Evolutionary conservation across 2,329 filamentous ascomycete species (phyloP).

Genomic region (Aspergillus pseudoterreus): DNA sequence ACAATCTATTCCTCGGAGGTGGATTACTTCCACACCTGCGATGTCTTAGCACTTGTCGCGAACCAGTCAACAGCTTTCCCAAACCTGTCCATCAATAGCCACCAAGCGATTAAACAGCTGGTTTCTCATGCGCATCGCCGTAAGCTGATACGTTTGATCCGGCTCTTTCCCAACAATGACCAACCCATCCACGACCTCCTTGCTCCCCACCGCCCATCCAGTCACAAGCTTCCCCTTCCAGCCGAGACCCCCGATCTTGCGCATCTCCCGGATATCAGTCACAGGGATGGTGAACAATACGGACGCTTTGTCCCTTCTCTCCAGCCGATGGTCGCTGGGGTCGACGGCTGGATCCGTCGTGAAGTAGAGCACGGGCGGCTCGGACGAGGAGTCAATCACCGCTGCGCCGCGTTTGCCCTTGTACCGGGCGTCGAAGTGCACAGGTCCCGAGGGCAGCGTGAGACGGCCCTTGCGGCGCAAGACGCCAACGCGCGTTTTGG

Average conservation of each 20-base stretch:
- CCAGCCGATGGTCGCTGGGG: conserved; percentile 46
- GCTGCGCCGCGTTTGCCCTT: conserved; percentile 68
- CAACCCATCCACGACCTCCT: conserved; percentile 72
- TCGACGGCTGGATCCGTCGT: conserved; percentile 40
- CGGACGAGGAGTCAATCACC: conserved; percentile 53
- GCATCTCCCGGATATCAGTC: conserved; percentile 67
- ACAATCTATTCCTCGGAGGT: too few relatives aligned
- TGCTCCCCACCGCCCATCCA: conserved; percentile 66
- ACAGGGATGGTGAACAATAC: conserved; percentile 69
- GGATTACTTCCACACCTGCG: conserved; percentile 22
- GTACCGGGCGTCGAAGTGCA: conserved; percentile 71
- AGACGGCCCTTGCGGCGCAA: conserved; percentile 48
- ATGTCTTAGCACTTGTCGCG: conserved; percentile 15
- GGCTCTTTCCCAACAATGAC: conserved; percentile 56
- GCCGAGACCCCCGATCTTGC: conserved; percentile 74
- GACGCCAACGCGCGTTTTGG: conserved; percentile 69
- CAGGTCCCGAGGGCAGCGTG: conserved; percentile 57
- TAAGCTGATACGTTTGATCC: conserved; percentile 60
- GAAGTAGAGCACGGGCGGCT: conserved; percentile 55
- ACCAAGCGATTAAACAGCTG: conserved; percentile 74
- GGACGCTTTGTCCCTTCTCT: conserved; percentile 48
- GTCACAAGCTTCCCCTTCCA: conserved; percentile 84
- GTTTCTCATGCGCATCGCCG: conserved; percentile 68
- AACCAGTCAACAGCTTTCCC: conserved; percentile 64
- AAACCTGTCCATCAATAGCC: conserved; percentile 76